Base-by-base conservation (phyloP, 768 basidiomycete genomes). In the Nidularia sp. region DNA sequence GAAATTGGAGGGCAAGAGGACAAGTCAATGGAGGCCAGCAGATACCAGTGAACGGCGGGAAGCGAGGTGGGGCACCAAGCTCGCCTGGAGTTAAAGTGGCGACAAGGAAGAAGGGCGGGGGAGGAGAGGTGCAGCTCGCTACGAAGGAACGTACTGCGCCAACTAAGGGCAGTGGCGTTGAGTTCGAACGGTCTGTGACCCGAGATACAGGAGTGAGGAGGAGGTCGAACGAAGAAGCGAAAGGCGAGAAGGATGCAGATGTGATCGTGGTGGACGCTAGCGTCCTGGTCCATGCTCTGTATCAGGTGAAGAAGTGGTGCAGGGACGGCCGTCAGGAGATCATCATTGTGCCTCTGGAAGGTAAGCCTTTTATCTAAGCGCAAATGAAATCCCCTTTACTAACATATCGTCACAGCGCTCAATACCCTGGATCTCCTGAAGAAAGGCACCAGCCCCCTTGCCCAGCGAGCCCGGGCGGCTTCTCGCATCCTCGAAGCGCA, bases 351-450 rank as follows among this genome's bases (percentile, higher is more conserved):
- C 93, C 94, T 5, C 81, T 94, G 29, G 93, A 97, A 81, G 92
- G 93, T 93, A 55, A 48, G 79, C 72, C 35, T 33, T 32, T 34
- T 22, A 5, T 15, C 12, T 41, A 12, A 12, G 39, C 15, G 39
- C 39, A 41, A 41, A 41, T 41, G 5, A 12, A 48, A 18, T 15
- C 46, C 49, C 10, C 34, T 47, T 29, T 36, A 31, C 43, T 54
- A 36, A 25, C 35, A 50, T 12, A 49, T 29, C 45, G 13, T 7
- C 0, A 15, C 65, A 96, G 93, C 88, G 6, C 77, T 97, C 29
- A 95, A 93, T 61, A 95, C 93, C 0, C 78, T 97, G 2, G 94
- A 97, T 63, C 72, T 95, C 1, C 80, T 96, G 62, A 97, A 97
- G 79, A 97, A 96, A 64, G 93, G 93, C 1, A 84, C 85, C 0